These are phyloP conservation scores for Haplosporangium sp. DNA, from an alignment of 371 early-diverging fungal genomes.

Conservation along the genomic window DNA sequence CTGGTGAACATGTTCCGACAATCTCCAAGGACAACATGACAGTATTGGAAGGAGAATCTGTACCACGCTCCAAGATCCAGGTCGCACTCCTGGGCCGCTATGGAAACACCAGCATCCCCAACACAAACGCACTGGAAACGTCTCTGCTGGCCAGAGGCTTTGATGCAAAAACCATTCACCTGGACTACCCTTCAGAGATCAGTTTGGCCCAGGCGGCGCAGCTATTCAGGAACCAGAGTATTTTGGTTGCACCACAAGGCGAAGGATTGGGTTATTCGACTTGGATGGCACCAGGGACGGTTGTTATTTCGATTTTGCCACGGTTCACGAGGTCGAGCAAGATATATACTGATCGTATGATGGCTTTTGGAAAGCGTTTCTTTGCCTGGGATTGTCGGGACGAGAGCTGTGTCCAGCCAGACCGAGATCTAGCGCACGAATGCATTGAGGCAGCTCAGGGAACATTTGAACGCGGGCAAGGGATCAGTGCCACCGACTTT, in stretches of 20 bases:
- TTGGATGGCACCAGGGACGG: constrained; percentile 46
- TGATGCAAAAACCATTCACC: constrained; percentile 42
- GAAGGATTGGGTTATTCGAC: constrained; percentile 45
- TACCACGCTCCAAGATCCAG: constrained; percentile 43
- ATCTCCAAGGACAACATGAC: constrained; percentile 20
- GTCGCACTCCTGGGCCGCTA: constrained; percentile 48
- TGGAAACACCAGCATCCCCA: constrained; percentile 54
- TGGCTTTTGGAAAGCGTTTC: constrained; percentile 51
- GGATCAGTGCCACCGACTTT: constrained; percentile 36
- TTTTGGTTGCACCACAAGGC: constrained; percentile 51
- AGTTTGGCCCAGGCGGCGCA: constrained; percentile 46
- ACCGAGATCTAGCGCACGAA: constrained; percentile 49
- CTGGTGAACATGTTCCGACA: constrained; percentile 22
- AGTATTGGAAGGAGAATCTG: constrained; percentile 30
- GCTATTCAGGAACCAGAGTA: constrained; percentile 36
- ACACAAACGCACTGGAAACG: constrained; percentile 36
- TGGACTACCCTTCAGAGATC: constrained; percentile 38
- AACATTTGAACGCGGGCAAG: constrained; percentile 18
- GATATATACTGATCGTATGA: constrained; percentile 53
- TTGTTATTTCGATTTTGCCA: constrained; percentile 44
- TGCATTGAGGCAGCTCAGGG: constrained; percentile 44
- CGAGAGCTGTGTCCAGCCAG: constrained; percentile 46
- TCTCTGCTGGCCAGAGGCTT: constrained; percentile 50
- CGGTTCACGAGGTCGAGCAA: constrained; percentile 52
- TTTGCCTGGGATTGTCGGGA: constrained; percentile 53